These are phyloP conservation scores for Penicillium nordicum DNA, from an alignment of 2,329 filamentous ascomycete species.

Conservation along the genomic window DNA sequence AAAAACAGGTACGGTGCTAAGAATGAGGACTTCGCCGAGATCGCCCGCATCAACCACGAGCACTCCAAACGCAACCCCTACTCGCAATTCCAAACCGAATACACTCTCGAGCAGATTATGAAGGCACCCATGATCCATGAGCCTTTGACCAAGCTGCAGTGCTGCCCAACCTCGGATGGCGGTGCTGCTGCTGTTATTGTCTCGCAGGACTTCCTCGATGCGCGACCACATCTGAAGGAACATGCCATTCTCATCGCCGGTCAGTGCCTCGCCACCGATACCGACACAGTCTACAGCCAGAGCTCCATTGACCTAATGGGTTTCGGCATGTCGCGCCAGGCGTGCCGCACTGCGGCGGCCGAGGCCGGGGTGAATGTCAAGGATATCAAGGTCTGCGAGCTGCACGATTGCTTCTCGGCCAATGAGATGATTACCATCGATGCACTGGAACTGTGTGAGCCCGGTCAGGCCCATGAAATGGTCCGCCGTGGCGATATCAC, in stretches of 20 bases:
- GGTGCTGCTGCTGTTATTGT: conserved; percentile 85
- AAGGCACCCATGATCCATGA: conserved; percentile 73
- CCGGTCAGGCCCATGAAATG: conserved; percentile 86
- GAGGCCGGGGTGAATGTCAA: conserved; percentile 63
- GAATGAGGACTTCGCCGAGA: conserved; percentile 86
- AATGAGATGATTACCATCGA: conserved; percentile 93
- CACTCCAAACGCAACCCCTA: conserved; percentile 93
- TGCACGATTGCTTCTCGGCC: conserved; percentile 95
- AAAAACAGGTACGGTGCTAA: conserved; percentile 71
- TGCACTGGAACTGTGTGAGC: conserved; percentile 72
- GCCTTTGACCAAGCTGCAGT: conserved; percentile 95
- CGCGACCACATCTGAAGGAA: conserved; percentile 72
- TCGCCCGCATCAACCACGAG: conserved; percentile 85
- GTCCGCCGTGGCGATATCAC: conserved; percentile 86
- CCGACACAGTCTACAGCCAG: conserved; percentile 70
- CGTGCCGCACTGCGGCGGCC: conserved; percentile 64
- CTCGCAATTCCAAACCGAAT: conserved; percentile 94
- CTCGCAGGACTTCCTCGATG: conserved; percentile 82
- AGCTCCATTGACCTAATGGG: conserved; percentile 86
- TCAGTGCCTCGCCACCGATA: conserved; percentile 82
- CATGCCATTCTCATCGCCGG: conserved; percentile 89
- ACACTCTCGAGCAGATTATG: conserved; percentile 79
- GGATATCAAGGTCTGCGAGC: conserved; percentile 80
- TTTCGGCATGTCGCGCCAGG: conserved; percentile 75
- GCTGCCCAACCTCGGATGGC: conserved; percentile 93